A percentile compares a stretch with the other conserved stretches of the same genome.
Conservation (phyloP, 2,329 filamentous ascomycete genomes). For the Juglanconis oblonga region DNA sequence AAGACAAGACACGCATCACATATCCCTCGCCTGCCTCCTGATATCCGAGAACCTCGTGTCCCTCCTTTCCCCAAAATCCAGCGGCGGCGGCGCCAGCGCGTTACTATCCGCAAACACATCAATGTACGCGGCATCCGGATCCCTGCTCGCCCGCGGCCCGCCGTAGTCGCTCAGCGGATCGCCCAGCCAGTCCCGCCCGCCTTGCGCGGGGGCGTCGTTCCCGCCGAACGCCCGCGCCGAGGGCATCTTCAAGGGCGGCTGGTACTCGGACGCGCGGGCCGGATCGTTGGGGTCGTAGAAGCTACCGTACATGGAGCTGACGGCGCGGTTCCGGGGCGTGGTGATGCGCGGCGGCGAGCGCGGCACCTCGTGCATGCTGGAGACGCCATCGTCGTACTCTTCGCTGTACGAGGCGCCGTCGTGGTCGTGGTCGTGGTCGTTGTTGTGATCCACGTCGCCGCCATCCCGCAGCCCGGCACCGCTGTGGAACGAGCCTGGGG, state of each 20-base stretch:
- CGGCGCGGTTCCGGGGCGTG: slow-evolving; percentile 17
- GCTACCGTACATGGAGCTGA: slow-evolving; percentile 18
- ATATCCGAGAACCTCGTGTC: slow-evolving; percentile 52
- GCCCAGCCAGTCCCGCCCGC: background rate
- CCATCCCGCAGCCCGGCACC: slow-evolving; percentile 3
- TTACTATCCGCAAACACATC: slow-evolving; percentile 50
- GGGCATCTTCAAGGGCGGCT: slow-evolving; percentile 15
- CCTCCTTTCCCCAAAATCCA: background rate
- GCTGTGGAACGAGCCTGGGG: slow-evolving; percentile 11
- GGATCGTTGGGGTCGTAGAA: slow-evolving; percentile 15
- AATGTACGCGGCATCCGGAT: slow-evolving; percentile 48
- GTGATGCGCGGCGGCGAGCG: slow-evolving; percentile 19
- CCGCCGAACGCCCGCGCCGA: slow-evolving; percentile 11
- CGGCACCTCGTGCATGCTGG: slow-evolving; percentile 10
- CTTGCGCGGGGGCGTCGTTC: slow-evolving; percentile 19
- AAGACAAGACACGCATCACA: slow-evolving; percentile 22
- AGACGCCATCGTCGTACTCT: slow-evolving; percentile 10
- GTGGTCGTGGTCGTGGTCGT: background rate
- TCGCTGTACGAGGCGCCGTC: background rate
- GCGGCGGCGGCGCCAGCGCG: slow-evolving; percentile 30
- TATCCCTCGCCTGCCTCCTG: slow-evolving; percentile 35
- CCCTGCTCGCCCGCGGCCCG: slow-evolving; percentile 32
- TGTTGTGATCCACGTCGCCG: background rate
- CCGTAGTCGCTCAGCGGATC: slow-evolving; percentile 20
- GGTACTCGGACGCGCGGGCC: slow-evolving; percentile 10